Evolutionary conservation across 805 yeast species (phyloP), one percentile per base, ranked within the genome.

Genomic region (Ascoidea tarda): DNA sequence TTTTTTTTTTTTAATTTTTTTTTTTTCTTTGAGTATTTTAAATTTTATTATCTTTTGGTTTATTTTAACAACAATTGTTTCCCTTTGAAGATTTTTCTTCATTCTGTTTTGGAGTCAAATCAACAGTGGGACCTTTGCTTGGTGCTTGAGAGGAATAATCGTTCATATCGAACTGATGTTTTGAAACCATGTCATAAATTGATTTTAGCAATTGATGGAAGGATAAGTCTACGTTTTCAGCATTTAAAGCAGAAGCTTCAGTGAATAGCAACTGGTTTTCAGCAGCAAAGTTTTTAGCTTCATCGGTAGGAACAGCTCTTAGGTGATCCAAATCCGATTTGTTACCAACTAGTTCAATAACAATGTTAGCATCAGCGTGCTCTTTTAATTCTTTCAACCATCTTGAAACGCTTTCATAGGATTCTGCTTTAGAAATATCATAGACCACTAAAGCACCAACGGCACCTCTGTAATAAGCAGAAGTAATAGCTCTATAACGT

Each of bases 381-480:
- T 85, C 88, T 73, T 84, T 78, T 74, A 93, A 76, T 71, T 91
- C 91, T 69, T 90, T 82, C 69, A 93, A 69, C 93, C 96, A 90
- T 66, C 88, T 84, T 47, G 84, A 78, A 56, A 90, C 89, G 58
- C 82, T 79, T 66, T 86, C 95, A 68, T 88, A 89, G 51, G 88
- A 78, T 63, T 84, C 89, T 12, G 90, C 78, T 73, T 91, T 91
- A 55, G 96, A 81, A 62, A 91, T 91, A 71, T 91, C 99, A 69
- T 91, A 91, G 58, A 91, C 96, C 54, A 91, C 84, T 62, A 91
- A 76, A 4, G 98, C 98, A 55, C 99, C 99, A 52, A 90, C 96
- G 1, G 99, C 98, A 47, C 98, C 99, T 66, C 99, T 79, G 68
- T 91, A 91, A 71, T 91, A 91, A 5, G 98, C 98, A 53, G 93